phyloP scores from a whole-genome alignment of 257 asterid species.

The Buddleja alternifolia region DNA sequence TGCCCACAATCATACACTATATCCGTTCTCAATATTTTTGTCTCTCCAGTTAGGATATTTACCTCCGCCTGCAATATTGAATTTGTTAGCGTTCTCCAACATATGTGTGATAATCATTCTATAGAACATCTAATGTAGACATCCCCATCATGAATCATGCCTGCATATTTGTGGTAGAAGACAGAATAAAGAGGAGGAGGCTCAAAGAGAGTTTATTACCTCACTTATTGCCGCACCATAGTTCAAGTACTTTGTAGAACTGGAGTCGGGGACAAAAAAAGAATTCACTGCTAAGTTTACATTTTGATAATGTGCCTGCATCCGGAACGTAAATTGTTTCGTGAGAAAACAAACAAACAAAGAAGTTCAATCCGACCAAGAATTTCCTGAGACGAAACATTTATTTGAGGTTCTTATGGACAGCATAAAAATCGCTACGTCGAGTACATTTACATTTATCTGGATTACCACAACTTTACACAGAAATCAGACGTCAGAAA shows the following conservation, averaged over 20 bases:
- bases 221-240: slow-evolving; percentile 76
- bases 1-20: slow-evolving; percentile 81
- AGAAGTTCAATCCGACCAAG: neutral
- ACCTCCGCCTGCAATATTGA: slow-evolving; percentile 59
- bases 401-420: neutral
- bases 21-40: slow-evolving; percentile 54
- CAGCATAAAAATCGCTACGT: neutral
- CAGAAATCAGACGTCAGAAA: too few species aligned
- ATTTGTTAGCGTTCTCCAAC: neutral
- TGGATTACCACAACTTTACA: too few species aligned
- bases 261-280: slow-evolving; percentile 51
- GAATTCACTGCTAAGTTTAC: slow-evolving; percentile 58
- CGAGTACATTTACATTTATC: neutral
- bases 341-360: neutral
- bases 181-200: too few species aligned
- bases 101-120: neutral
- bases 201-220: slow-evolving; percentile 40
- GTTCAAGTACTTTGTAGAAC: slow-evolving; percentile 48
- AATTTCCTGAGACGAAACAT: neutral
- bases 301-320: slow-evolving; percentile 53
- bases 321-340: neutral
- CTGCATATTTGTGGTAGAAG: too few species aligned
- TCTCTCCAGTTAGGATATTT: slow-evolving; percentile 62
- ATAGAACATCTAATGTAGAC: too few species aligned
- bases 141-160: too few species aligned